phyloP scores from a whole-genome alignment of 805 yeast species.

The Lachancea sp. region DNA sequence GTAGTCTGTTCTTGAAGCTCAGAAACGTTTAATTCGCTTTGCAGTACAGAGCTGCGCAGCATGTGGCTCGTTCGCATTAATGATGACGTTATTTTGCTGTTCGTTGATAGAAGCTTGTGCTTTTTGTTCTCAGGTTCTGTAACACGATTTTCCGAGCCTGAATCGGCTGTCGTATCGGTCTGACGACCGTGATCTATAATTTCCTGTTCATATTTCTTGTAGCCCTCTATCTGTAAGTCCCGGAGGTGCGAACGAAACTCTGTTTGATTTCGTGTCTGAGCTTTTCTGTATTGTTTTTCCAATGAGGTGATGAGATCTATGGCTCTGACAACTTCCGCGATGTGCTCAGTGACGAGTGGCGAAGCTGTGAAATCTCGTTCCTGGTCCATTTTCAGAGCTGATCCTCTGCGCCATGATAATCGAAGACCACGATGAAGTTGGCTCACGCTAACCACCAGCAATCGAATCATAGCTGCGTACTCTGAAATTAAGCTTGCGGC shows the following conservation, averaged over 20 bases:
- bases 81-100: constrained; percentile 27
- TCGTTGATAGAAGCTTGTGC: constrained; percentile 19
- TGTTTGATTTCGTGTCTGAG: constrained; percentile 1
- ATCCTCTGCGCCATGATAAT: not conserved
- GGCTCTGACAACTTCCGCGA: constrained; percentile 1
- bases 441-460: constrained; percentile 3
- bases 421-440: constrained; percentile 7
- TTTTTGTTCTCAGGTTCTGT: constrained; percentile 1
- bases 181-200: not conserved
- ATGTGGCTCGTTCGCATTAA: constrained; percentile 29
- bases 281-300: constrained; percentile 3
- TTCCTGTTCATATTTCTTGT: not conserved
- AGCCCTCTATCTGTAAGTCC: constrained; percentile 5
- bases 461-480: constrained; percentile 2
- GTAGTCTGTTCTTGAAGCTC: constrained; percentile 30
- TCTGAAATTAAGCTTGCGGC: not conserved
- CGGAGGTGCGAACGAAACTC: constrained; percentile 5
- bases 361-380: not conserved
- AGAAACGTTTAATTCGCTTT: constrained; percentile 31
- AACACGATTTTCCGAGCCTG: not conserved
- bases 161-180: not conserved
- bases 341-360: constrained; percentile 1
- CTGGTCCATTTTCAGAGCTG: not conserved
- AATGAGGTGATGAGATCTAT: constrained; percentile 4
- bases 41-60: constrained; percentile 30